Base-by-base conservation (phyloP, 1,139 yeast genomes). In the Candida tunisiensis region DNA sequence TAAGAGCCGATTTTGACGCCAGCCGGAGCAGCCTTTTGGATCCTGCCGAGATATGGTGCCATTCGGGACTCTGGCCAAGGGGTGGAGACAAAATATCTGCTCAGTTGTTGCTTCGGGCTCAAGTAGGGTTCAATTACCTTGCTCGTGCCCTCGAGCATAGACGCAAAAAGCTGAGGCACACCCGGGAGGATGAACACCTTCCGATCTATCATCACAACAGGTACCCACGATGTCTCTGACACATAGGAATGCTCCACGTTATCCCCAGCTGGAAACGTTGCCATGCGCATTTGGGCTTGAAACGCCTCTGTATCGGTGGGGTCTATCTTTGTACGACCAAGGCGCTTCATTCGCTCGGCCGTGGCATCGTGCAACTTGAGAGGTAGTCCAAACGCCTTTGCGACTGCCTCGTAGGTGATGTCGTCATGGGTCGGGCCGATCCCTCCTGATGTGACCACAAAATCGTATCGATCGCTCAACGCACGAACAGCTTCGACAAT, bases 391-490 rank as follows among this genome's bases (percentile, higher is more conserved):
- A 60, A 80, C 13, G 78, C 75, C 36, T 62, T 64, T 2, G 83
- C 78, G 10, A 80, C 40, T 5, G 75, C 63, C 28, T 69, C 70
- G 47, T 82, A 80, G 0, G 93, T 79, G 32, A 80, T 74, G 46
- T 80, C 94, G 45, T 80, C 93, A 41, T 80, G 93, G 0, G 93
- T 82, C 3, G 92, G 79, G 0, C 94, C 94, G 35, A 82, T 77
- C 8, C 62, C 82, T 2, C 94, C 93, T 11, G 82, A 68, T 1
- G 93, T 79, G 11, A 79, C 64, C 5, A 80, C 63, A 30, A 80
- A 63, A 42, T 78, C 88, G 39, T 71, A 72, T 25, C 63, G 55
- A 13, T 56, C 45, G 17, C 63, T 51, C 33, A 78, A 53, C 5
- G 59, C 45, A 19, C 49, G 48, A 17, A 78, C 51, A 1, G 74